These are phyloP conservation scores for Aspergillus heteromorphus DNA, from an alignment of 495 filamentous ascomycete species.

Conservation along the genomic window DNA sequence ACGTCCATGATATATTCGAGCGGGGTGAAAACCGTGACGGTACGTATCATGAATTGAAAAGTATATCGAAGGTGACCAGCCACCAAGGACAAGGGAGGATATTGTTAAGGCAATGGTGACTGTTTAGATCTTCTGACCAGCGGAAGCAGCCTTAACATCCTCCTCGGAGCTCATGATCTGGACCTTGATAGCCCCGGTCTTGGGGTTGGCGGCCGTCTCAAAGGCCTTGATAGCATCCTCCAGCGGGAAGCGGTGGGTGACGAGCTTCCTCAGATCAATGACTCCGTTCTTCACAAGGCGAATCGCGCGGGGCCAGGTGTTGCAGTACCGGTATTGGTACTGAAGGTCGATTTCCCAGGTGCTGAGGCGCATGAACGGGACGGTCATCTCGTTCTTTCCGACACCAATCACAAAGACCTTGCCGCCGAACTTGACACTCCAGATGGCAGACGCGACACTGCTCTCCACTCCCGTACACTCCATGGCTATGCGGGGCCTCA, in stretches of 20 bases:
- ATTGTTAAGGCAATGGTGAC: too few species aligned
- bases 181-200: slow-evolving; percentile 92
- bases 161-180: slow-evolving; percentile 61
- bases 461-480: slow-evolving; percentile 95
- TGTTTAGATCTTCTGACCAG: slow-evolving; percentile 29
- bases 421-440: slow-evolving; percentile 83
- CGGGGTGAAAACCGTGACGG: slow-evolving; percentile 1
- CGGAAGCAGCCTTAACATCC: slow-evolving; percentile 39
- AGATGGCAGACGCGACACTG: slow-evolving; percentile 77
- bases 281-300: slow-evolving; percentile 77
- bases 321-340: slow-evolving; percentile 93
- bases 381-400: slow-evolving; percentile 87
- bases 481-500: slow-evolving; percentile 70
- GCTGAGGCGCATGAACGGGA: slow-evolving; percentile 87
- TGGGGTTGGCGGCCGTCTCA: slow-evolving; percentile 77
- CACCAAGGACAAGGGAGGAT: too few species aligned
- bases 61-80: slow-evolving; percentile 12
- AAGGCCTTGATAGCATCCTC: slow-evolving; percentile 90
- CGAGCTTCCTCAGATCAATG: slow-evolving; percentile 70
- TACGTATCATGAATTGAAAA: not conserved
- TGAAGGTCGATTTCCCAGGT: slow-evolving; percentile 89
- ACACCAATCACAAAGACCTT: slow-evolving; percentile 93
- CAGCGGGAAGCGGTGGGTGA: slow-evolving; percentile 79
- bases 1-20: not conserved
- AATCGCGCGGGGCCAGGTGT: slow-evolving; percentile 93